Evolutionary conservation across 2,329 filamentous ascomycete genomes (phyloP).

Genomic region (Pseudogymnoascus sp.): DNA sequence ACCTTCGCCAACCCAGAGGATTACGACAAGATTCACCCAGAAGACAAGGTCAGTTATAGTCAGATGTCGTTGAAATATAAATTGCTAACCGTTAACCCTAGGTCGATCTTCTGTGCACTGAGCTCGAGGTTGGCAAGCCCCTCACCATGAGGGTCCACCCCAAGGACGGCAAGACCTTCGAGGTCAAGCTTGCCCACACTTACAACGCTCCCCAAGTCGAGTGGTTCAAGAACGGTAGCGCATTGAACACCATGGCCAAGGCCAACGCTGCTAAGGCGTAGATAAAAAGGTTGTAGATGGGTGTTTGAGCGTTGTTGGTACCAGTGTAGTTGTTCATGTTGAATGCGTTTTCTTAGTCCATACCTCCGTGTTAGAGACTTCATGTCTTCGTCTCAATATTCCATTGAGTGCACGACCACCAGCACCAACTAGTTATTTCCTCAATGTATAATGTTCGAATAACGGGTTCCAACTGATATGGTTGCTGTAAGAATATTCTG

Average conservation of each 20-base stretch:
- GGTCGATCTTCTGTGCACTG: constrained; percentile 78
- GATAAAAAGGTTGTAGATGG: constrained; percentile 4
- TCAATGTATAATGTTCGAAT: constrained; percentile 10
- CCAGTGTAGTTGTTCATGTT: constrained; percentile 12
- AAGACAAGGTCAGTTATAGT: constrained; percentile 60
- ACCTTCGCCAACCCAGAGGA: constrained; percentile 92
- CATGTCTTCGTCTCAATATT: constrained; percentile 9
- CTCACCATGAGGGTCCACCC: constrained; percentile 88
- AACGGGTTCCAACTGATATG: background rate
- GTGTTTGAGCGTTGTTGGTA: constrained; percentile 12
- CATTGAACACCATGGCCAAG: constrained; percentile 98
- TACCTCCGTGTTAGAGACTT: constrained; percentile 9
- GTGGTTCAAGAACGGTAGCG: constrained; percentile 98
- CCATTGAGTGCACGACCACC: background rate
- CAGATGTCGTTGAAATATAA: background rate
- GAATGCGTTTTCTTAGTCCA: constrained; percentile 10
- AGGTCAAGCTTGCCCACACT: constrained; percentile 82
- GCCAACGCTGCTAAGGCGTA: constrained; percentile 16
- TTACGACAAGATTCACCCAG: constrained; percentile 92
- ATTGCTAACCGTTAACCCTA: constrained; percentile 23
- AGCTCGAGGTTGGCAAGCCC: constrained; percentile 87
- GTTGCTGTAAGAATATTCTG: background rate
- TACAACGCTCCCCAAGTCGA: constrained; percentile 98
- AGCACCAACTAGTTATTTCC: constrained; percentile 9
- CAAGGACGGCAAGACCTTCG: constrained; percentile 73